phyloP scores from a whole-genome alignment of 441 rosid genomes.

The Populus tomentosa region DNA sequence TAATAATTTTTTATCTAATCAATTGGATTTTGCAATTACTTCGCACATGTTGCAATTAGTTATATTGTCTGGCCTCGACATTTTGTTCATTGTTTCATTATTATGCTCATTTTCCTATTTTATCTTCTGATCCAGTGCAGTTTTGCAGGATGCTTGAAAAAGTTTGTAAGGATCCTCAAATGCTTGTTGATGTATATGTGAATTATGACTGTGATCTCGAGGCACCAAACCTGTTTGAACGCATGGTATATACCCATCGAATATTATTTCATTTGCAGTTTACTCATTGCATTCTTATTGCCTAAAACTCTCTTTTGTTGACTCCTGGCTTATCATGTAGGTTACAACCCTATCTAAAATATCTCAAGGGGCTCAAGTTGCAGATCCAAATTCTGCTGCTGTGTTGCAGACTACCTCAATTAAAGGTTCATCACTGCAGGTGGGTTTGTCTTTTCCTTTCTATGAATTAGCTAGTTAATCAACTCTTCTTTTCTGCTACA shows the following conservation, averaged over 20 bases:
- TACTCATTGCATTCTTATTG: constrained; percentile 1
- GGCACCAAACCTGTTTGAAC: constrained; percentile 99
- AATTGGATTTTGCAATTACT: constrained; percentile 23
- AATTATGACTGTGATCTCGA: constrained; percentile 99
- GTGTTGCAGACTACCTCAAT: constrained; percentile 71
- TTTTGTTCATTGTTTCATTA: constrained; percentile 7
- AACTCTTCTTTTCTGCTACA: constrained; percentile 3
- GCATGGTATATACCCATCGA: constrained; percentile 56
- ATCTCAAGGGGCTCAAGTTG: constrained; percentile 87
- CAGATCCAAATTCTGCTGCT: constrained; percentile 82
- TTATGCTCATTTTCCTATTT: constrained; percentile 12
- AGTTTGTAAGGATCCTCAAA: constrained; percentile 95
- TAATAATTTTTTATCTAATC: constrained; percentile 36
- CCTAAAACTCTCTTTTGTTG: constrained; percentile 15
- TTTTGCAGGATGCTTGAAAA: constrained; percentile 91
- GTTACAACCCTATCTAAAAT: constrained; percentile 87
- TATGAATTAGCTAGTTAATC: constrained; percentile 11
- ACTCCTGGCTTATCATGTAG: constrained; percentile 38
- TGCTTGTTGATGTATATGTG: constrained; percentile 98
- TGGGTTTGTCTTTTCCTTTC: constrained; percentile 30
- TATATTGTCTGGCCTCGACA: constrained; percentile 8
- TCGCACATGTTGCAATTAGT: constrained; percentile 13
- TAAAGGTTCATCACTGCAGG: constrained; percentile 97
- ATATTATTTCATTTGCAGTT: constrained; percentile 14
- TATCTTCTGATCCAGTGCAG: constrained; percentile 24